Base-by-base conservation (phyloP, 192 early-diverging fungal species). In the Entophlyctis luteolus region DNA sequence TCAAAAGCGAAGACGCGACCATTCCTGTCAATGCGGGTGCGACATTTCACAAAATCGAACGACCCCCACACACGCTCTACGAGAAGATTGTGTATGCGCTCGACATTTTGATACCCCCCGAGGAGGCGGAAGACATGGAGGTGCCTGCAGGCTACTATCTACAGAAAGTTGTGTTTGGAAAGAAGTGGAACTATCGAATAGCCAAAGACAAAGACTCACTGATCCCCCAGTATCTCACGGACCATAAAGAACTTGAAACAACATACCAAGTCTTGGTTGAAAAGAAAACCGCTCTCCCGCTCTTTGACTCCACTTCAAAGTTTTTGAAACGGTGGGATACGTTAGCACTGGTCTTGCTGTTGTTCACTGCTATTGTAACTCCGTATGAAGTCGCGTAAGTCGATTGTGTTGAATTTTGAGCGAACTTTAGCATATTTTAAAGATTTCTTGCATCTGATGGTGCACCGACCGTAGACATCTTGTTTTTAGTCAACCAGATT, bases 331-430 rank as follows among this genome's bases (percentile, higher is more conserved):
- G 68, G 20, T 82, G 81, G 81, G 81, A 82, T 74, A 47, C 70
- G 55, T 60, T 82, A n/a, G 65, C 75, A 22, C 36, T 82, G 46
- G 18, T 75, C 6, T 46, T 82, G 48, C 60, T 82, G n/a, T 52
- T 82, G n/a, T 82, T 76, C 48, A 82, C 81, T 6, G 81, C 81
- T 3, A 69, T 69, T 22, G 75, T 79, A 6, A 82, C 81, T 14
- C 81, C 81, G 4, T 82, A 73, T 42, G 77, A 82, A 62, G 79
- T 77, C 23, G 81, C 81, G 79, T 81, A 67, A 71, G 70, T 75
- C 36, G 31, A 63, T 35, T 12, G 25, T 27, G 33, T 29, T 55
- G 4, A 14, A 18, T 66, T 58, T 22, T 10, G 8, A 10, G 56
- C 36, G 5, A 34, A 4, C 23, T 67, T 27, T 5, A 34, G 16